phyloP scores from a whole-genome alignment of 306 rosid species.

The Rosa lucieae region DNA sequence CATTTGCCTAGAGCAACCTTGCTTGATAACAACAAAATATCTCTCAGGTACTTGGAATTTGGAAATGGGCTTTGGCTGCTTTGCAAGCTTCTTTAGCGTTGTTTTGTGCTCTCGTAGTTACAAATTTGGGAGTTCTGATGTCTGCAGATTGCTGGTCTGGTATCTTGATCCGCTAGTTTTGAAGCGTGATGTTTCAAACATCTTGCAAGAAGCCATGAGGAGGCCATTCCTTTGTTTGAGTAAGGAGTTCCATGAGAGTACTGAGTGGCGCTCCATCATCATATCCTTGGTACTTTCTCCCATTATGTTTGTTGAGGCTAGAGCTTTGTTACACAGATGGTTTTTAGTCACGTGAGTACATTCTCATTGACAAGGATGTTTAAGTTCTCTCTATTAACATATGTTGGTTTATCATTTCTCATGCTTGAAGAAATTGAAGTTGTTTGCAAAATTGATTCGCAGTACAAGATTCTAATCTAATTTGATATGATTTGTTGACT shows the following conservation, averaged over 20 bases:
- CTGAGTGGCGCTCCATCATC: slow-evolving; percentile 28
- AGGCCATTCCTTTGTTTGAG: slow-evolving; percentile 40
- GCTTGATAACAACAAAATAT: slow-evolving; percentile 15
- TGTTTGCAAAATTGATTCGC: not conserved
- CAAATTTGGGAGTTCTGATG: not conserved
- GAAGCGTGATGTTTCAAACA: slow-evolving; percentile 31
- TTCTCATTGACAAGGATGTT: slow-evolving; percentile 8
- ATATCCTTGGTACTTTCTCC: slow-evolving; percentile 41
- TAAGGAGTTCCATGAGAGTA: slow-evolving; percentile 36
- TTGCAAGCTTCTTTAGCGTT: not conserved
- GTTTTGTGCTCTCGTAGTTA: not conserved
- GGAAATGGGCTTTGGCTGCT: not conserved
- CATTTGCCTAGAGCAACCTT: slow-evolving; percentile 15
- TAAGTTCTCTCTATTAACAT: not conserved
- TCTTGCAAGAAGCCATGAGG: slow-evolving; percentile 28
- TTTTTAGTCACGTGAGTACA: slow-evolving; percentile 41
- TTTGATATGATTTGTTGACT: slow-evolving; percentile 1
- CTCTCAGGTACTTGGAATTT: slow-evolving; percentile 33
- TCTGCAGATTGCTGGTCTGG: slow-evolving; percentile 34
- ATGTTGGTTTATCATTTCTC: slow-evolving; percentile 2
- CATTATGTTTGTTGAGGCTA: slow-evolving; percentile 39
- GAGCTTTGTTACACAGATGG: slow-evolving; percentile 44
- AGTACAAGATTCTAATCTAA: not conserved
- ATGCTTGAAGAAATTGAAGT: slow-evolving; percentile 1
- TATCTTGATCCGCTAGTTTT: slow-evolving; percentile 32